A percentile compares a stretch with the other conserved stretches of the same genome.
Evolutionary conservation across 495 filamentous ascomycete species (phyloP).

Genomic region (Neurospora cerealis): DNA sequence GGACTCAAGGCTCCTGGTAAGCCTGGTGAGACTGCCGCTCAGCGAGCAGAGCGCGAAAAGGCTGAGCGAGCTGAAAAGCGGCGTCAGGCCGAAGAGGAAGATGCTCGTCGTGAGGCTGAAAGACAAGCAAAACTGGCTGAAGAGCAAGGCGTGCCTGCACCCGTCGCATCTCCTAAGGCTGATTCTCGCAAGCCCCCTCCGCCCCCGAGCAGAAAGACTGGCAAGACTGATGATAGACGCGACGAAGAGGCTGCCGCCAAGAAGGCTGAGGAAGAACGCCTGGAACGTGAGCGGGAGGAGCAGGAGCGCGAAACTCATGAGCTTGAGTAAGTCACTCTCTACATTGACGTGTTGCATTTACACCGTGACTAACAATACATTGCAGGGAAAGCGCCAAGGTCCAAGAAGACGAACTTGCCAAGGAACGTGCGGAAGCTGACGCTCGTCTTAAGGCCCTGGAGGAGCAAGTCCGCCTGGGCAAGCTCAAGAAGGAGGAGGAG

Average conservation of each 20-base stretch:
- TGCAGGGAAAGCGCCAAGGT: conserved; percentile 62
- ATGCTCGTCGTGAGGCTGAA: conserved; percentile 80
- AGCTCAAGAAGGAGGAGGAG: conserved; percentile 95
- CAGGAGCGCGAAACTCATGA: conserved; percentile 64
- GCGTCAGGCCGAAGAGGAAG: conserved; percentile 87
- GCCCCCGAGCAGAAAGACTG: conserved; percentile 67
- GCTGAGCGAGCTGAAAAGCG: conserved; percentile 79
- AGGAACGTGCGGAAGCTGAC: conserved; percentile 71
- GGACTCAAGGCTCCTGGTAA: conserved; percentile 74
- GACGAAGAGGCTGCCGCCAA: conserved; percentile 44
- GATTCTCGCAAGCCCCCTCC: conserved; percentile 74
- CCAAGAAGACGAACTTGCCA: conserved; percentile 69
- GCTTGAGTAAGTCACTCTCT: conserved; percentile 64
- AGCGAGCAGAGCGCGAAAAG: conserved; percentile 80
- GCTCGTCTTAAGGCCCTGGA: conserved; percentile 81
- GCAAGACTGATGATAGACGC: conserved; percentile 41
- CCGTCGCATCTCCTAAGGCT: conserved; percentile 36
- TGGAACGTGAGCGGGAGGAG: conserved; percentile 61
- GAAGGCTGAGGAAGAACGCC: conserved; percentile 43
- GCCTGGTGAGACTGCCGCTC: conserved; percentile 63
- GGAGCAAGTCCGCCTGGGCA: conserved; percentile 86
- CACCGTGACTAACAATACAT: conserved; percentile 18
- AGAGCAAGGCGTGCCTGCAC: conserved; percentile 60
- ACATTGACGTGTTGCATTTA: neutral
- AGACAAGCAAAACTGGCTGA: conserved; percentile 76